A percentile compares a stretch with the other conserved stretches of the same genome.
Evolutionary conservation across 768 basidiomycete species (phyloP).

Genomic region (Russula earlei): DNA sequence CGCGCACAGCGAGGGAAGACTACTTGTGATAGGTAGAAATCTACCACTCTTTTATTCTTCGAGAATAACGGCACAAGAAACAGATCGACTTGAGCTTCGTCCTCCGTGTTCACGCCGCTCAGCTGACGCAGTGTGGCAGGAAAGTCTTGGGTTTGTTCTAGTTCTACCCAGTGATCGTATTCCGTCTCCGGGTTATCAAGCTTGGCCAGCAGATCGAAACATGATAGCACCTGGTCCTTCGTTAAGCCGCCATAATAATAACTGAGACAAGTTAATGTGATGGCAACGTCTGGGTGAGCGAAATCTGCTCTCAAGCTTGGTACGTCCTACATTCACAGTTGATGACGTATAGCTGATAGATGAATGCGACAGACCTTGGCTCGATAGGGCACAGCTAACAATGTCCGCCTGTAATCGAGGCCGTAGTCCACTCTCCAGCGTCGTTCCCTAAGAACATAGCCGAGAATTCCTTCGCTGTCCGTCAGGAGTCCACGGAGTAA

Average conservation of each 20-base stretch:
- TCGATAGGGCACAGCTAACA: constrained; percentile 44
- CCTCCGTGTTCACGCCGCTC: constrained; percentile 36
- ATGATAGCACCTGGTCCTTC: constrained; percentile 29
- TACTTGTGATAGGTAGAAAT: constrained; percentile 38
- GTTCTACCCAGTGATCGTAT: constrained; percentile 34
- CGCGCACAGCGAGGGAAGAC: constrained; percentile 45
- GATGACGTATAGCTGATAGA: background rate
- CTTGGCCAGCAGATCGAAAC: constrained; percentile 32
- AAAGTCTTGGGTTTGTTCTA: constrained; percentile 11
- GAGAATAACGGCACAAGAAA: constrained; percentile 30
- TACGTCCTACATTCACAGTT: constrained; percentile 28
- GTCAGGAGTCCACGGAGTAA: constrained; percentile 38
- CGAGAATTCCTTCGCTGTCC: constrained; percentile 29
- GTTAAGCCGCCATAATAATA: constrained; percentile 43
- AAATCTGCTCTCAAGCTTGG: constrained; percentile 41
- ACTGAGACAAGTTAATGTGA: constrained; percentile 37
- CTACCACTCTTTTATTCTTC: constrained; percentile 31
- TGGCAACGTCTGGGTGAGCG: constrained; percentile 41
- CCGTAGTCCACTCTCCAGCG: constrained; percentile 49
- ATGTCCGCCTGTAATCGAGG: constrained; percentile 32
- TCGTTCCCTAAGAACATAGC: constrained; percentile 29
- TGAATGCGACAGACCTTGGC: constrained; percentile 26
- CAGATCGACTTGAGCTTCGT: constrained; percentile 26
- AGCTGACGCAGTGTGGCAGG: constrained; percentile 27
- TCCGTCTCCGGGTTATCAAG: constrained; percentile 33